Base-by-base conservation (phyloP, 1,139 yeast genomes). In the Taphrina confusa region DNA sequence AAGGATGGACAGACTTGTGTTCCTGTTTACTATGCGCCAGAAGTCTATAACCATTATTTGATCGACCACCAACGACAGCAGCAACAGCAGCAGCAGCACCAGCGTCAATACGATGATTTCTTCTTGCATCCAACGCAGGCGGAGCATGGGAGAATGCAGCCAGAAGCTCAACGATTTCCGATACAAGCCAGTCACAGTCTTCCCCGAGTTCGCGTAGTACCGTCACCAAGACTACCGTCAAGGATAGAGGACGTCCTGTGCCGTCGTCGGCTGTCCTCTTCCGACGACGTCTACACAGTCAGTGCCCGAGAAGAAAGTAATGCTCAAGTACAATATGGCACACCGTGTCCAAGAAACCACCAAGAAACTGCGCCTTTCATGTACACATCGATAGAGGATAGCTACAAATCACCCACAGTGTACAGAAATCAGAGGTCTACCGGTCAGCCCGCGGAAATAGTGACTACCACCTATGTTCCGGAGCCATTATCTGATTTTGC, bases 21-120 rank as follows among this genome's bases (percentile, higher is more conserved):
- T 20, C 52, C 52, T 9, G 42, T 47, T 31, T 47, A 47, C 20
- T 31, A 14, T 22, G 23, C 39, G 9, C 42, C 31, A 6, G 52
- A 47, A 33, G 39, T 30, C 12, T 47, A 47, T 22, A 31, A 33
- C 9, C 18, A 28, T 11, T 34, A 47, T 16, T n/a, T 33, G 34
- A 8, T 45, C 27, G 20, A 31, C 8, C 36, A 30, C 5, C 51
- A 28, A 25, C 51, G 31, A 8, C 37, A 45, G 11, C 25, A 22
- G 22, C 37, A 28, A 20, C 37, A 30, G 23, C 36, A 16, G 20
- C 50, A 18, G 5, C 50, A 45, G 37, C 30, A 45, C n/a, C 25
- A 42, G n/a, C 34, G 37, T 18, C 47, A 42, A 5, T 37, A 37
- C 25, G 42, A 37, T 18, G 47, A 23, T 2, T n/a, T 42, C 25